Conservation (phyloP, 73 alveolate genomes). For the Blepharisma stoltei region DNA sequence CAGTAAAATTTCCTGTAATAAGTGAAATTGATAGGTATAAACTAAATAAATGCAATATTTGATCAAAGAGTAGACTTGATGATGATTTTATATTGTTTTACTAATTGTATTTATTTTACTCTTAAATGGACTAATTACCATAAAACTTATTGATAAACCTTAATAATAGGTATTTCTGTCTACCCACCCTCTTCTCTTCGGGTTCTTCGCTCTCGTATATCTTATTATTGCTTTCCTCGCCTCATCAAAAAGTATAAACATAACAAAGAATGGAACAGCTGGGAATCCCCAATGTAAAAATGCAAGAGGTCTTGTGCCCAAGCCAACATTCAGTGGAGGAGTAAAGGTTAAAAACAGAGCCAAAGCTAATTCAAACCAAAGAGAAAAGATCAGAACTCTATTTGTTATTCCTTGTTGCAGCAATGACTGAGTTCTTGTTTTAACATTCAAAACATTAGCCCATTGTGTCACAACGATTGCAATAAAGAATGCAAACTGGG, state of each 20-base stretch:
- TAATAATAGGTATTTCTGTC: conserved; percentile 18
- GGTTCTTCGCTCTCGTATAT: conserved; percentile 12
- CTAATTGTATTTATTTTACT: no score
- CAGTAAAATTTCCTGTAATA: no score
- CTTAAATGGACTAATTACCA: no score
- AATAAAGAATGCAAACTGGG: conserved; percentile 75
- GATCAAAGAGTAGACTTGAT: no score
- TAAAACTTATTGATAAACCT: no score
- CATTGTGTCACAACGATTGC: conserved; percentile 69
- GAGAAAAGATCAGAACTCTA: conserved; percentile 21
- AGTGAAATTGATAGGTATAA: no score
- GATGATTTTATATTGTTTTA: no score
- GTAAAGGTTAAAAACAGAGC: conserved; percentile 27
- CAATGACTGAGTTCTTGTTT: conserved; percentile 50
- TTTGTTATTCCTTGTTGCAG: conserved; percentile 34
- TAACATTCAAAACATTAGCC: conserved; percentile 68
- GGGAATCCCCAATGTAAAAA: conserved; percentile 41
- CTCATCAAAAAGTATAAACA: conserved; percentile 43
- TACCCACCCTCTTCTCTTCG: neutral
- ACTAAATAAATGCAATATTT: no score
- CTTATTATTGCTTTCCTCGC: conserved; percentile 36
- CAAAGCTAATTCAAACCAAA: conserved; percentile 31
- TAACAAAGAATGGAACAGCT: conserved; percentile 31
- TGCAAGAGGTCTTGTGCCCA: conserved; percentile 36
- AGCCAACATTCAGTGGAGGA: conserved; percentile 16